These are phyloP conservation scores for Yarrowia phangngaensis DNA, from an alignment of 805 yeast genomes.

Conservation along the genomic window DNA sequence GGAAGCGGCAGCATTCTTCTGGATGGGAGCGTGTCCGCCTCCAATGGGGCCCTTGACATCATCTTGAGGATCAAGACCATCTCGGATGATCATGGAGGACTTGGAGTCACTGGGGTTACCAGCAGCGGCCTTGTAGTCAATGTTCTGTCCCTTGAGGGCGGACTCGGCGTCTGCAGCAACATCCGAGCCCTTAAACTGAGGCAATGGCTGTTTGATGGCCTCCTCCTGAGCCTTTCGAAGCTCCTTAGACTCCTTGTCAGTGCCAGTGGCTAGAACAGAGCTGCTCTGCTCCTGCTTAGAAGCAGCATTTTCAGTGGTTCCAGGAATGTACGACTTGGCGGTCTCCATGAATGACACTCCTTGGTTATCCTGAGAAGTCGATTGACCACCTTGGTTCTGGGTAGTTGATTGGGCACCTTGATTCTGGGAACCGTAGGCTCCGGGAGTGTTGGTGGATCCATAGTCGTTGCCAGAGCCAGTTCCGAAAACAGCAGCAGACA, in stretches of 20 bases:
- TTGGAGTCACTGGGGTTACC: slow-evolving; percentile 23
- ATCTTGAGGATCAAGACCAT: slow-evolving; percentile 6
- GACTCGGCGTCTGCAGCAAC: slow-evolving; percentile 11
- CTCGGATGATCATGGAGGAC: slow-evolving; percentile 22
- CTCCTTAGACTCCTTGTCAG: slow-evolving; percentile 7
- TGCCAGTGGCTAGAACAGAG: slow-evolving; percentile 14
- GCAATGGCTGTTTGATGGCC: slow-evolving; percentile 23
- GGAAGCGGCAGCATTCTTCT: background rate
- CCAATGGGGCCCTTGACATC: slow-evolving; percentile 19
- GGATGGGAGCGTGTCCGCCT: slow-evolving; percentile 3
- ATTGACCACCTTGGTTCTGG: background rate
- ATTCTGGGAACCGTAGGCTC: slow-evolving; percentile 6
- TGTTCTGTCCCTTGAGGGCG: slow-evolving; percentile 12
- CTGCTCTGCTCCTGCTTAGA: slow-evolving; percentile 12
- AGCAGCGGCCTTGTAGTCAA: slow-evolving; percentile 5
- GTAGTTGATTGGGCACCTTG: slow-evolving; percentile 4
- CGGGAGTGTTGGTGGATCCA: slow-evolving; percentile 6
- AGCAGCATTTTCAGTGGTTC: slow-evolving; percentile 4
- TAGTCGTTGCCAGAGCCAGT: slow-evolving; percentile 8
- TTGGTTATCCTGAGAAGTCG: slow-evolving; percentile 9
- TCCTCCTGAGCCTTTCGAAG: slow-evolving; percentile 24
- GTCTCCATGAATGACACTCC: slow-evolving; percentile 16
- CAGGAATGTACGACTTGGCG: slow-evolving; percentile 24
- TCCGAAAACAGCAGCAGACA: slow-evolving; percentile 23
- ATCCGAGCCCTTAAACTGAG: slow-evolving; percentile 10